These are phyloP conservation scores for Xylariaceae sp. DNA, from an alignment of 2,329 filamentous ascomycete genomes.

Conservation along the genomic window DNA sequence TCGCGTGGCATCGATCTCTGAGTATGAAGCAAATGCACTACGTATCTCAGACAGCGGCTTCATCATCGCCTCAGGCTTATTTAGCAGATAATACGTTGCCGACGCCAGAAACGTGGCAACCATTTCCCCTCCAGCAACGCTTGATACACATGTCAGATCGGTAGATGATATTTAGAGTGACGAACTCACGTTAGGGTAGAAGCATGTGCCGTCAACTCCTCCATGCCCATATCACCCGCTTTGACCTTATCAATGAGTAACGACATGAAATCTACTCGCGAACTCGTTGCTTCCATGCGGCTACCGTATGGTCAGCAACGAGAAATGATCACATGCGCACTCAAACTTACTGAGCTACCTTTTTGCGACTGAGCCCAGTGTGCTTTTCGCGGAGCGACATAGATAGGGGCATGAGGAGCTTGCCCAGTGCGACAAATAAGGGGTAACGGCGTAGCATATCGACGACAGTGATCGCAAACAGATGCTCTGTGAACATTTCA, in stretches of 20 bases:
- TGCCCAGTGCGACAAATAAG: neutral
- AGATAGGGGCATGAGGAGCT: neutral
- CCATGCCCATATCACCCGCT: conserved; percentile 7
- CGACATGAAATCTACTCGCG: conserved; percentile 8
- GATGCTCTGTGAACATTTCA: neutral
- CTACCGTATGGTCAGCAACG: neutral
- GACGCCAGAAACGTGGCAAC: conserved; percentile 39
- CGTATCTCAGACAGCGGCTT: conserved; percentile 28
- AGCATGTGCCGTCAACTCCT: conserved; percentile 13
- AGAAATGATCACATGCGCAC: too few relatives aligned
- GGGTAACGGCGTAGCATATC: neutral
- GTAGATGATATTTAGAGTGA: neutral
- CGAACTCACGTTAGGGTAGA: conserved; percentile 8
- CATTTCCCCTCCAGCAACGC: conserved; percentile 45
- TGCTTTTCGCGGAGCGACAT: neutral
- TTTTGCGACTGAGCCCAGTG: neutral
- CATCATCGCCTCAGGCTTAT: conserved; percentile 20
- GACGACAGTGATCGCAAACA: neutral
- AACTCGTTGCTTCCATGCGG: neutral
- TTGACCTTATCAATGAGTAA: conserved; percentile 9
- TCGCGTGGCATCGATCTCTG: conserved; percentile 26
- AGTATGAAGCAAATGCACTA: conserved; percentile 19
- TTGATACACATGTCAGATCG: too few relatives aligned
- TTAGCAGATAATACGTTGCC: conserved; percentile 30
- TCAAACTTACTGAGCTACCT: conserved; percentile 3